phyloP scores from a whole-genome alignment of 768 basidiomycete species.

The Mycena olivaceomarginata region DNA sequence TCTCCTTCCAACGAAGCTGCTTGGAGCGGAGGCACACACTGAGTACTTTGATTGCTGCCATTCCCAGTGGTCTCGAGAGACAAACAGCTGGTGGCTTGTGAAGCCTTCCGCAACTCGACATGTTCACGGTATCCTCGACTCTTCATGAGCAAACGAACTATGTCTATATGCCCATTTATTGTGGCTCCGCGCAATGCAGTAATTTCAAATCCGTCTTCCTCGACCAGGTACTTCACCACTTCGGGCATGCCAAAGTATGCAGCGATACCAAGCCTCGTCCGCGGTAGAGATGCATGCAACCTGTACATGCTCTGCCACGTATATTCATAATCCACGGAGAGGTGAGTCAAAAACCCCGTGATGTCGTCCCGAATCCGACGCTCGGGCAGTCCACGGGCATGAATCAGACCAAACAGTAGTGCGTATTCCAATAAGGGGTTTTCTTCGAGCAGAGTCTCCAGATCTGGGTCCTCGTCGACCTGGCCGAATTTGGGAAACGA shows the following conservation, averaged over 20 bases:
- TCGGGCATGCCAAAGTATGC: slow-evolving; percentile 13
- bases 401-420: slow-evolving; percentile 2
- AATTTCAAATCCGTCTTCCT: slow-evolving; percentile 1
- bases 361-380: background rate
- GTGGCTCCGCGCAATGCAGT: background rate
- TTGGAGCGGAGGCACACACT: too few species aligned
- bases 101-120: background rate
- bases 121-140: background rate
- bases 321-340: too few species aligned
- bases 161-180: background rate
- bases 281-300: background rate
- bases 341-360: background rate
- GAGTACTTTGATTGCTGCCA: too few species aligned
- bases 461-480: too few species aligned
- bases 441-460: background rate
- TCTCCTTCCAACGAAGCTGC: too few species aligned
- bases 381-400: slow-evolving; percentile 20
- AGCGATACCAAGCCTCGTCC: background rate
- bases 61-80: too few species aligned
- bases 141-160: slow-evolving; percentile 2
- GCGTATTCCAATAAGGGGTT: slow-evolving; percentile 14
- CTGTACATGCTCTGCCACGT: slow-evolving; percentile 4
- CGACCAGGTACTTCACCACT: background rate
- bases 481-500: background rate
- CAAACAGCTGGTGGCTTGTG: too few species aligned